phyloP scores from a whole-genome alignment of 2,329 filamentous ascomycete species.

The Aspergillus viridinutans region DNA sequence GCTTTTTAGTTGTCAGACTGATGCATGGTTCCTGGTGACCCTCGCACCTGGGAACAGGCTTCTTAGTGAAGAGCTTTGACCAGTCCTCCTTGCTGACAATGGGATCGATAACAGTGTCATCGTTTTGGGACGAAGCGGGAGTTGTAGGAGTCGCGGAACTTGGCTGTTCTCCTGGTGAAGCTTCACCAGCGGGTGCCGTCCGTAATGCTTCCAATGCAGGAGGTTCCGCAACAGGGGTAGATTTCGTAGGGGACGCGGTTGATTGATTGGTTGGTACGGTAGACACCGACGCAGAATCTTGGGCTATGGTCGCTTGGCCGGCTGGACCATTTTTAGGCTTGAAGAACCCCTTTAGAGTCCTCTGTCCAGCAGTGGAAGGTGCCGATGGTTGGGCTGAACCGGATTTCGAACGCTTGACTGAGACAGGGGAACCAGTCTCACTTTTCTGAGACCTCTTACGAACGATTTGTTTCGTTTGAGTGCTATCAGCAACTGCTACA shows the following conservation, averaged over 20 bases:
- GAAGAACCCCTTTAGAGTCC: constrained; percentile 76
- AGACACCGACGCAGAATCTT: background rate
- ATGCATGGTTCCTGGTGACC: constrained; percentile 80
- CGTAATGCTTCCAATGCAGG: background rate
- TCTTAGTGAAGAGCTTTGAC: constrained; percentile 76
- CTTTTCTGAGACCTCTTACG: constrained; percentile 39
- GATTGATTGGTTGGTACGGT: background rate
- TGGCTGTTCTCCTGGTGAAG: background rate
- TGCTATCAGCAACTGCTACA: background rate
- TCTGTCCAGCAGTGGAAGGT: constrained; percentile 46
- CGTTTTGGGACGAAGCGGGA: constrained; percentile 27
- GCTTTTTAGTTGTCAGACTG: constrained; percentile 78
- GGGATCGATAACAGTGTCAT: constrained; percentile 58
- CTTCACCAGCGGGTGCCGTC: background rate
- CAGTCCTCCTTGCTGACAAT: constrained; percentile 75
- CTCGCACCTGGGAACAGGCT: constrained; percentile 73
- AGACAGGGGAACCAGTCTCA: constrained; percentile 21
- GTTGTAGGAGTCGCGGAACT: constrained; percentile 6
- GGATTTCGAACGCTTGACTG: constrained; percentile 52
- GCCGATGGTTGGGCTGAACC: constrained; percentile 17
- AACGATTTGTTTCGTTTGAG: constrained; percentile 14
- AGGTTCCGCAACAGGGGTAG: background rate
- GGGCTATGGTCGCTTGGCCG: background rate
- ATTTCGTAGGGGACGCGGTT: background rate
- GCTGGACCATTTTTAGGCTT: constrained; percentile 51